Evolutionary conservation across 441 rosid genomes (phyloP).

Genomic region (Bruguiera hainesii): DNA sequence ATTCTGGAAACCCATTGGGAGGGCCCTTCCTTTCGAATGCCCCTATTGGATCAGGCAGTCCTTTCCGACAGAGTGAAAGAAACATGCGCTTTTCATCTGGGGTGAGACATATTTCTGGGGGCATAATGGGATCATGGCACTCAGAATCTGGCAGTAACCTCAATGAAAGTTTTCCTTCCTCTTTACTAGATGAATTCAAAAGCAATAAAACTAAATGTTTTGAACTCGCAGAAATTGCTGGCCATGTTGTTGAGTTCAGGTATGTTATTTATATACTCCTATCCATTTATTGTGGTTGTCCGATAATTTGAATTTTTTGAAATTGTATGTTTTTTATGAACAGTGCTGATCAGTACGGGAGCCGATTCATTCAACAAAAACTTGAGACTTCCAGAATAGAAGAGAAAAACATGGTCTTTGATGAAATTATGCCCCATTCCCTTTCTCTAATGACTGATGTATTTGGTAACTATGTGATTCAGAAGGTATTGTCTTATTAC

Average conservation of each 20-base stretch:
- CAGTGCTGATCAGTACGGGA: conserved; percentile 80
- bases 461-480: conserved; percentile 80
- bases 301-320: conserved; percentile 11
- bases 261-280: conserved; percentile 17
- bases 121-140: conserved; percentile 59
- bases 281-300: not conserved
- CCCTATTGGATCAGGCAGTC: conserved; percentile 51
- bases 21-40: conserved; percentile 45
- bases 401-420: conserved; percentile 67
- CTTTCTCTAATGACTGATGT: conserved; percentile 79
- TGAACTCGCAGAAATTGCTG: conserved; percentile 64
- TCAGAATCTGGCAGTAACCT: conserved; percentile 41
- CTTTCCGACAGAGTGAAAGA: conserved; percentile 46
- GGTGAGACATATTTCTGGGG: conserved; percentile 46
- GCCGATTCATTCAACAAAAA: conserved; percentile 78
- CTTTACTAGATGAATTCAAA: conserved; percentile 67
- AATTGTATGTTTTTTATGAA: conserved; percentile 8
- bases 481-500: conserved; percentile 46
- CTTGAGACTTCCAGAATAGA: conserved; percentile 65
- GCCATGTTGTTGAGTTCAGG: conserved; percentile 87
- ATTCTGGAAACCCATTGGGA: conserved; percentile 48
- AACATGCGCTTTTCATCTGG: conserved; percentile 48
- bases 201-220: conserved; percentile 68
- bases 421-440: conserved; percentile 65
- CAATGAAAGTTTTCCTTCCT: conserved; percentile 50